phyloP scores from a whole-genome alignment of 1,284 basidiomycete species.

The Coniferiporia sulphurascens region DNA sequence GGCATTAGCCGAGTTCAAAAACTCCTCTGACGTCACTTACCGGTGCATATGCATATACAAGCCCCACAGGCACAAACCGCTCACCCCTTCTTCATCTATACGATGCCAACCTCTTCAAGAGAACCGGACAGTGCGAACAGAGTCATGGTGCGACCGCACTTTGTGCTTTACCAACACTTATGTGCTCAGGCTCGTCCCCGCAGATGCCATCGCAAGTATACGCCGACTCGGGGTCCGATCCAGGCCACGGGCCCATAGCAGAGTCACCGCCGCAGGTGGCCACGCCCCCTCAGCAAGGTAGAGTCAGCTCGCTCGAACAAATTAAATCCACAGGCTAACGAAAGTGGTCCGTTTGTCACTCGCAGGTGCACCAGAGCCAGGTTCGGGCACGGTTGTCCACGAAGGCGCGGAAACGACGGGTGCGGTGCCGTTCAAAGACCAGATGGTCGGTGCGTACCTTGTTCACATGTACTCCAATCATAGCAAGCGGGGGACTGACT shows the following conservation, averaged over 20 bases:
- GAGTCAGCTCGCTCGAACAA: not conserved
- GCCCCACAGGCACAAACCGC: too few relatives aligned
- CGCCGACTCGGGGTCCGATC: too few relatives aligned
- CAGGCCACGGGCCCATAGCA: too few relatives aligned
- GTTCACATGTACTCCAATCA: too few relatives aligned
- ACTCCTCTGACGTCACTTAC: too few relatives aligned
- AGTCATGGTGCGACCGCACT: not conserved
- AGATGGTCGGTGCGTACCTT: constrained; percentile 16
- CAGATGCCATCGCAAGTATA: constrained; percentile 18
- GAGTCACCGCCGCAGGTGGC: not conserved
- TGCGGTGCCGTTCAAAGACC: constrained; percentile 17
- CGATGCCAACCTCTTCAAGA: too few relatives aligned
- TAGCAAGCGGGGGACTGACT: too few relatives aligned
- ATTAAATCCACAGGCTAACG: not conserved
- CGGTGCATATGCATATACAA: too few relatives aligned
- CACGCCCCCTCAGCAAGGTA: constrained; percentile 15
- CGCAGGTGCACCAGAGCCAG: constrained; percentile 17
- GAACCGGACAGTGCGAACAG: not conserved
- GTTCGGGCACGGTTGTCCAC: constrained; percentile 12
- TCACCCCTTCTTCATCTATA: too few relatives aligned
- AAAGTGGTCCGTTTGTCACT: not conserved
- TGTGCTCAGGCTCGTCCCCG: not conserved
- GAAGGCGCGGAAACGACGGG: not conserved
- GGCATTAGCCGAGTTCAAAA: too few relatives aligned
- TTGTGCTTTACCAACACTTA: not conserved